Evolutionary conservation across 352 stramenopile species (phyloP).

Genomic region (Saprolegnia parasitica): DNA sequence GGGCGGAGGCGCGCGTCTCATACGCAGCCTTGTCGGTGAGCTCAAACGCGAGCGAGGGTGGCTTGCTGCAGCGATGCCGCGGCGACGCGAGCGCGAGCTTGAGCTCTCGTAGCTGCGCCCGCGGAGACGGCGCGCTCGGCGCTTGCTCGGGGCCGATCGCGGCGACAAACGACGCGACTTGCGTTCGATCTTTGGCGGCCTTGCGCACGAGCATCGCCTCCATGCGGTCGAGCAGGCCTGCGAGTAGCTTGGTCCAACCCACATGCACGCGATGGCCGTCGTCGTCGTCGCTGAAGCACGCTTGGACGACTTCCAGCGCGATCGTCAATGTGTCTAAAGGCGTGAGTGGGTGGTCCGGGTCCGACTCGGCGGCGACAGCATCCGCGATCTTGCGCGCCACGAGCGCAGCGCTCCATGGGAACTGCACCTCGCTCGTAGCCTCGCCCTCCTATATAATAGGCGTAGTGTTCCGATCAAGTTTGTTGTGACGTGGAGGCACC

Average conservation of each 20-base stretch:
- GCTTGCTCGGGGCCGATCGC: slow-evolving; percentile 4
- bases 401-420: neutral
- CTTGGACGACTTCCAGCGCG: slow-evolving; percentile 8
- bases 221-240: neutral
- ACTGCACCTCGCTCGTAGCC: neutral
- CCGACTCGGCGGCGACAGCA: slow-evolving; percentile 2
- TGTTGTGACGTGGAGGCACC: neutral
- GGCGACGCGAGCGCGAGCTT: neutral
- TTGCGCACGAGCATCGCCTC: neutral
- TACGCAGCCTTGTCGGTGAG: slow-evolving; percentile 10
- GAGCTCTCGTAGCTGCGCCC: neutral
- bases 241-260: neutral
- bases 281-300: slow-evolving; percentile 4
- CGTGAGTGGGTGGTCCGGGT: neutral
- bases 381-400: neutral
- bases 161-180: neutral
- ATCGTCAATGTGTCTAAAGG: slow-evolving; percentile 16
- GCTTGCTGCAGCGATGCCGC: neutral
- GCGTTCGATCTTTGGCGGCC: neutral
- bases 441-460: neutral
- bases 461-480: neutral
- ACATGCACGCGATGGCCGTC: neutral
- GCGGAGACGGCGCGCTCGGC: neutral
- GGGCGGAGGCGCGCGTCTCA: neutral
- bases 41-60: slow-evolving; percentile 1